Conservation (phyloP, 177 flowering plant genomes). For the Vitis hybrid region DNA sequence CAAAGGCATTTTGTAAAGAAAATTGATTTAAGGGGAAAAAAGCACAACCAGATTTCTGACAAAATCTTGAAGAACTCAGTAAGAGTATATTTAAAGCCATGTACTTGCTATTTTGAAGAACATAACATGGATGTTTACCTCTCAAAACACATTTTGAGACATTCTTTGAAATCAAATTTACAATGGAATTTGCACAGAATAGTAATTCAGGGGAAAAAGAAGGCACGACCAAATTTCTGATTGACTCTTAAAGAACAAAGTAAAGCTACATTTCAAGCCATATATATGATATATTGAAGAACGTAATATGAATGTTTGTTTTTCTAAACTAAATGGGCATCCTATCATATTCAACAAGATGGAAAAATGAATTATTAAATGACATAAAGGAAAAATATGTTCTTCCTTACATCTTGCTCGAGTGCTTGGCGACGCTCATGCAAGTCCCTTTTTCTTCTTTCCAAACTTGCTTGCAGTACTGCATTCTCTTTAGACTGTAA, state of each 20-base stretch:
- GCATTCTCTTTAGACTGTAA: conserved; percentile 62
- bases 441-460: conserved; percentile 60
- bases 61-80: background rate
- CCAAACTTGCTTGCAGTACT: conserved; percentile 52
- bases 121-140: background rate
- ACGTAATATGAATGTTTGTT: no score
- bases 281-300: no score
- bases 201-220: no score
- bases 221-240: no score
- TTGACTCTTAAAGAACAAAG: no score
- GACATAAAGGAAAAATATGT: background rate
- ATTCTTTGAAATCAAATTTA: no score
- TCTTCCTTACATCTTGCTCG: conserved; percentile 68
- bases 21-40: background rate
- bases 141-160: background rate
- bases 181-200: no score
- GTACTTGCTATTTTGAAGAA: background rate
- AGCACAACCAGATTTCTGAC: background rate
- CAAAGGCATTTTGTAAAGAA: no score
- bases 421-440: conserved; percentile 76
- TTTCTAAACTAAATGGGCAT: background rate
- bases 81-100: background rate
- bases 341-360: background rate
- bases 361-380: background rate
- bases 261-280: no score